A percentile compares a stretch with the other conserved stretches of the same genome.
Conservation (phyloP, 2,329 filamentous ascomycete species). For the Colletotrichum echinochloae region DNA sequence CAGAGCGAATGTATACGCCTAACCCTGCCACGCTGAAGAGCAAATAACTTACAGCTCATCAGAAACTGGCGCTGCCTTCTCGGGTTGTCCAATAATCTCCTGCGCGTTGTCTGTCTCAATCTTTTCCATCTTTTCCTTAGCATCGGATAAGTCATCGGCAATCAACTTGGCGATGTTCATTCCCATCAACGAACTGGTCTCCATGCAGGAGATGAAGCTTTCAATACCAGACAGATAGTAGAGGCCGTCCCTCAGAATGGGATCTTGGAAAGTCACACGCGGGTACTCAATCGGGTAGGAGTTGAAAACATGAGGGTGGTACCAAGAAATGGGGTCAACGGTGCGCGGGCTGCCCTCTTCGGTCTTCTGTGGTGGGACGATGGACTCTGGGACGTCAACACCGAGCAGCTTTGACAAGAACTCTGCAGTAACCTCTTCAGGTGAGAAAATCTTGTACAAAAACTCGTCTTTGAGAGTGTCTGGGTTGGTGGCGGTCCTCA, state of each 20-base stretch:
- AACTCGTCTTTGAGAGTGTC: slow-evolving; percentile 65
- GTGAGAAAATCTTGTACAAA: slow-evolving; percentile 75
- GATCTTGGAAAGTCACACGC: slow-evolving; percentile 87
- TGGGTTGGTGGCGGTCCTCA: slow-evolving; percentile 74
- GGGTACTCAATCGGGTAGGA: slow-evolving; percentile 90
- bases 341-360: slow-evolving; percentile 43
- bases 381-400: slow-evolving; percentile 57
- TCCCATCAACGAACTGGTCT: slow-evolving; percentile 93
- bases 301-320: slow-evolving; percentile 81
- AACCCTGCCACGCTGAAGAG: not conserved
- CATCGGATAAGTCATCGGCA: slow-evolving; percentile 64
- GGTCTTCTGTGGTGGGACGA: slow-evolving; percentile 47
- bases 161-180: slow-evolving; percentile 83
- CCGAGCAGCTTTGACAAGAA: slow-evolving; percentile 67
- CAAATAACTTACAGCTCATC: slow-evolving; percentile 40
- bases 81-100: slow-evolving; percentile 35
- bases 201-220: slow-evolving; percentile 97
- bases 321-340: slow-evolving; percentile 76
- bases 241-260: slow-evolving; percentile 73
- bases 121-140: slow-evolving; percentile 21
- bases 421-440: slow-evolving; percentile 61
- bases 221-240: slow-evolving; percentile 86
- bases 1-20: not conserved
- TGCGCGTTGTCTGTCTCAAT: slow-evolving; percentile 17
- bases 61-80: slow-evolving; percentile 32